phyloP scores from a whole-genome alignment of 805 yeast genomes.

The Starmera amethionina region DNA sequence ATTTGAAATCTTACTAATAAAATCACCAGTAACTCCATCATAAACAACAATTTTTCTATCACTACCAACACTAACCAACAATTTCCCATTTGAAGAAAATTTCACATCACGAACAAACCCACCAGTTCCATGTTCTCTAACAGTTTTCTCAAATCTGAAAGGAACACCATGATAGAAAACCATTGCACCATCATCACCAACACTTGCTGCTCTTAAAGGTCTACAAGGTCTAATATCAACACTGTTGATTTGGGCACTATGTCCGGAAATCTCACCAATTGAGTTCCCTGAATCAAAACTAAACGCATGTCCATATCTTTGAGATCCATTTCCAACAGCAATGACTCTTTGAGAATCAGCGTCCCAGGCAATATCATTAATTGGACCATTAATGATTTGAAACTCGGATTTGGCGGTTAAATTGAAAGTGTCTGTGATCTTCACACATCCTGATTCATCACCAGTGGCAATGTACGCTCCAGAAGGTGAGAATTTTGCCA shows the following conservation, averaged over 20 bases:
- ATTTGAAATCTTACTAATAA: slow-evolving; percentile 36
- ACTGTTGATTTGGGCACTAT: slow-evolving; percentile 72
- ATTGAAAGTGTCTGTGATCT: slow-evolving; percentile 71
- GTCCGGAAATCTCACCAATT: slow-evolving; percentile 95
- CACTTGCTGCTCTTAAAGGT: slow-evolving; percentile 92
- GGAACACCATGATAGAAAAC: slow-evolving; percentile 92
- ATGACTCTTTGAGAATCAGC: slow-evolving; percentile 76
- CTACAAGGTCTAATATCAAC: slow-evolving; percentile 73
- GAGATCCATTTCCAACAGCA: slow-evolving; percentile 93
- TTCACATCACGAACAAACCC: slow-evolving; percentile 75
- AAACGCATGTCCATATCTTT: slow-evolving; percentile 84
- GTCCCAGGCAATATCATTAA: slow-evolving; percentile 87
- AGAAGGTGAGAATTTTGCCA: slow-evolving; percentile 79
- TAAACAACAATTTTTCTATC: slow-evolving; percentile 71
- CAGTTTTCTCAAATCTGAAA: slow-evolving; percentile 69
- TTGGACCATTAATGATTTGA: slow-evolving; percentile 68
- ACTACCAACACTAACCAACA: slow-evolving; percentile 54
- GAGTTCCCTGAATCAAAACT: slow-evolving; percentile 93
- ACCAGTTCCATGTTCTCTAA: slow-evolving; percentile 56
- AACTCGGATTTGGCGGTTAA: slow-evolving; percentile 68
- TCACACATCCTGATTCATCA: slow-evolving; percentile 82
- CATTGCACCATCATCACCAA: slow-evolving; percentile 76
- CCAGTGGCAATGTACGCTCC: slow-evolving; percentile 90
- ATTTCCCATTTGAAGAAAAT: slow-evolving; percentile 74
- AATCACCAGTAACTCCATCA: slow-evolving; percentile 84